These are phyloP conservation scores for Intubia oerlemansii DNA, from an alignment of 2,329 filamentous ascomycete species.

Conservation along the genomic window DNA sequence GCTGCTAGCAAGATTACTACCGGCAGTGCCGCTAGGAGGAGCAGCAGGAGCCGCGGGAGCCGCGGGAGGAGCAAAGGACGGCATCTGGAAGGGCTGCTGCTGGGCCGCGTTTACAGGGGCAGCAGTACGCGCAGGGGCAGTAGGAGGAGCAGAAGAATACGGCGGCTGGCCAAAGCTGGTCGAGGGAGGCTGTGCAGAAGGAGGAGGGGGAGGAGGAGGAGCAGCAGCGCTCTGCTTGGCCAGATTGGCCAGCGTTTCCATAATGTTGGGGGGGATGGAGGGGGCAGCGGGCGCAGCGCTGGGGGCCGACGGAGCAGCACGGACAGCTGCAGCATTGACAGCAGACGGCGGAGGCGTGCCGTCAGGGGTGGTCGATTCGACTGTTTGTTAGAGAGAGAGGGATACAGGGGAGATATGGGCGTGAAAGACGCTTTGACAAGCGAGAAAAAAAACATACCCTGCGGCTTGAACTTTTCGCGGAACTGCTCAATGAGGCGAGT, in stretches of 20 bases:
- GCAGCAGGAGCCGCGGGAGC: constrained; percentile 10
- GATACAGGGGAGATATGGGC: too few species aligned
- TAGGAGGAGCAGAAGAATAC: too few species aligned
- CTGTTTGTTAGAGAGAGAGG: constrained; percentile 27
- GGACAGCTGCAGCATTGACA: constrained; percentile 11
- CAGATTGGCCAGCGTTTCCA: constrained; percentile 63
- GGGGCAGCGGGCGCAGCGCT: constrained; percentile 16
- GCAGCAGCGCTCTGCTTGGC: constrained; percentile 47
- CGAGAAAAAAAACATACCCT: constrained; percentile 33
- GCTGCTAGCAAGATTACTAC: too few species aligned
- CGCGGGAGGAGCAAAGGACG: constrained; percentile 9
- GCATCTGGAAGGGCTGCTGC: constrained; percentile 8
- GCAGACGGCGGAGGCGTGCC: constrained; percentile 33
- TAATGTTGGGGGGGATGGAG: constrained; percentile 32
- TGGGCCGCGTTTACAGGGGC: constrained; percentile 10
- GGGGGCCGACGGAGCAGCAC: constrained; percentile 6
- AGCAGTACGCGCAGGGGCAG: neutral
- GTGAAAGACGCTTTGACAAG: constrained; percentile 4
- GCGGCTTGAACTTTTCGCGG: constrained; percentile 50
- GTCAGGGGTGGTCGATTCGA: constrained; percentile 49
- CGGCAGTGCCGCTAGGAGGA: constrained; percentile 7
- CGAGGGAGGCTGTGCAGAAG: too few species aligned
- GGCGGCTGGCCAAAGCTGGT: constrained; percentile 13
- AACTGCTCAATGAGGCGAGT: constrained; percentile 56
- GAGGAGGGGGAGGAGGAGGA: neutral